Percentiles rank a stretch among this genome's conserved stretches.
phyloP scores from a whole-genome alignment of 148 eudicot genomes.

The Rhododendron simsii region DNA sequence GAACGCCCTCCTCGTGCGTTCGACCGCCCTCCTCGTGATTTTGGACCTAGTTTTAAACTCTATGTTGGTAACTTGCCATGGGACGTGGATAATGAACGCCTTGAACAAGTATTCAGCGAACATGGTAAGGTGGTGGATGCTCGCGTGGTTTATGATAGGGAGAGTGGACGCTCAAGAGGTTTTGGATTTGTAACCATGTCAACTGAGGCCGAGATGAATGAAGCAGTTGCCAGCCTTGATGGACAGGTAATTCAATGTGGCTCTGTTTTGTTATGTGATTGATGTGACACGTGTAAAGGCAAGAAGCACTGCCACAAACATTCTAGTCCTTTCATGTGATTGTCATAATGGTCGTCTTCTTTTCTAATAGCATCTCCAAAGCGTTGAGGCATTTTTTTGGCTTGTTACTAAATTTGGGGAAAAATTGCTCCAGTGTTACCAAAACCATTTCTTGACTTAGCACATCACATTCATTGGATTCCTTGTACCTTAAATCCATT shows the following conservation, averaged over 20 bases:
- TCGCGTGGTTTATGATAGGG: slow-evolving; percentile 69
- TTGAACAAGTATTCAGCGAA: slow-evolving; percentile 71
- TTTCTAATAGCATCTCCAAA: background rate
- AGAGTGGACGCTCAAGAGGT: slow-evolving; percentile 78
- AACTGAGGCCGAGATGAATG: slow-evolving; percentile 66
- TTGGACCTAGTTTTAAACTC: slow-evolving; percentile 40
- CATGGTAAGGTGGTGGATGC: slow-evolving; percentile 64
- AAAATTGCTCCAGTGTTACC: background rate
- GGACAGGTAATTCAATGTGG: slow-evolving; percentile 51
- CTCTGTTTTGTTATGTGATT: background rate
- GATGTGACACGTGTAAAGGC: background rate
- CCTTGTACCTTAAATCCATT: background rate
- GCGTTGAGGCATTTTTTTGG: background rate
- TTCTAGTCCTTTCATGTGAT: background rate
- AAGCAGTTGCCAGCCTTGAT: slow-evolving; percentile 72
- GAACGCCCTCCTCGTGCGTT: slow-evolving; percentile 39
- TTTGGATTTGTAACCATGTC: slow-evolving; percentile 87
- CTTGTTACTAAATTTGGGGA: background rate
- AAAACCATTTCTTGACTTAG: background rate
- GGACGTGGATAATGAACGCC: slow-evolving; percentile 64
- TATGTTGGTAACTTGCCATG: slow-evolving; percentile 94
- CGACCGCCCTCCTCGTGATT: slow-evolving; percentile 26
- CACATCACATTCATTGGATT: background rate
- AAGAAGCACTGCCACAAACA: background rate
- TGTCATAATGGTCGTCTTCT: background rate